phyloP scores from a whole-genome alignment of 768 basidiomycete species.

The Xerocomellus amylosporus region DNA sequence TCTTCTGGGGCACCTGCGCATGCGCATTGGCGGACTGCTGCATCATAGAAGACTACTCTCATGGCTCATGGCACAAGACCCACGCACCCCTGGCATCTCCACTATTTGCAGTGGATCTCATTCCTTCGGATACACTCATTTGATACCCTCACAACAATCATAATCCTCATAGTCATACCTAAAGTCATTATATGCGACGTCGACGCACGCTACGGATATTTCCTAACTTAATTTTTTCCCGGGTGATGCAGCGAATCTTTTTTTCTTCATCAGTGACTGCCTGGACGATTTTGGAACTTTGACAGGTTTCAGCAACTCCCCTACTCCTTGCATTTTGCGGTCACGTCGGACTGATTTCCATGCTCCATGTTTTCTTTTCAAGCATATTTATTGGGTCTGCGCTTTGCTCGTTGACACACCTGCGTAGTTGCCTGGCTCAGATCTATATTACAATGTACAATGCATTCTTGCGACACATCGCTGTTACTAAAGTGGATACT shows the following conservation, averaged over 20 bases:
- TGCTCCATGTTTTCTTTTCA: slow-evolving; percentile 9
- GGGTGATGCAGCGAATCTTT: not conserved
- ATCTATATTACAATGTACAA: slow-evolving; percentile 31
- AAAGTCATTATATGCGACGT: slow-evolving; percentile 9
- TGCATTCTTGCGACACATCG: slow-evolving; percentile 15
- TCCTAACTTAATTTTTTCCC: slow-evolving; percentile 17
- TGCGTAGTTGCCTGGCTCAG: slow-evolving; percentile 3
- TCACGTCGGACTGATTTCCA: slow-evolving; percentile 16
- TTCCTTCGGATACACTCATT: slow-evolving; percentile 24
- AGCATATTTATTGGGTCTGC: slow-evolving; percentile 11
- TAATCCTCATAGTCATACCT: slow-evolving; percentile 17
- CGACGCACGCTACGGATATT: slow-evolving; percentile 24
- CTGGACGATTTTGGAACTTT: slow-evolving; percentile 21
- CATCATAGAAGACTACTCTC: slow-evolving; percentile 18
- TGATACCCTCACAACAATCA: slow-evolving; percentile 28
- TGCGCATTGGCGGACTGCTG: slow-evolving; percentile 18
- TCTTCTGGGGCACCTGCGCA: slow-evolving; percentile 7
- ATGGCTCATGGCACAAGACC: not conserved
- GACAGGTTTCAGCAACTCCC: slow-evolving; percentile 6
- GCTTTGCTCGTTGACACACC: slow-evolving; percentile 11
- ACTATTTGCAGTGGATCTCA: slow-evolving; percentile 11
- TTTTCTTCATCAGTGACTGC: slow-evolving; percentile 3
- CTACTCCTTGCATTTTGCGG: slow-evolving; percentile 13
- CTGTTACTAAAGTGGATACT: not conserved
- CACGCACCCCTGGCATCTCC: slow-evolving; percentile 8